phyloP scores from a whole-genome alignment of 2,329 filamentous ascomycete genomes.

The Beauveria medogensis region DNA sequence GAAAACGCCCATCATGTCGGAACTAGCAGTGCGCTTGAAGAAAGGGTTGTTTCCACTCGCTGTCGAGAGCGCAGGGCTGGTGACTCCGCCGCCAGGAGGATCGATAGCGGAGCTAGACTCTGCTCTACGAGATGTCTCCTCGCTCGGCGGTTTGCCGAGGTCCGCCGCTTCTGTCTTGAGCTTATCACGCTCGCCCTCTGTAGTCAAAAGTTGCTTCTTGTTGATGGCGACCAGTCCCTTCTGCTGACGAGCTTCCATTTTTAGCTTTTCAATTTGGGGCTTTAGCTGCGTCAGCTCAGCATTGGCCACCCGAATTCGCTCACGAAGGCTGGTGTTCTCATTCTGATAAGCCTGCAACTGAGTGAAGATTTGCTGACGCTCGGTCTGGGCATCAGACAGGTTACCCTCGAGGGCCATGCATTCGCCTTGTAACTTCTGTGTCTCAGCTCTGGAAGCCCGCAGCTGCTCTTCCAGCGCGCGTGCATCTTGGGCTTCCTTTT shows the following conservation, averaged over 20 bases:
- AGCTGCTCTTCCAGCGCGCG: conserved; percentile 80
- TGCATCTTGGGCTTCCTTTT: conserved; percentile 85
- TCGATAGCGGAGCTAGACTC: conserved; percentile 43
- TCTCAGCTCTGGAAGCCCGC: conserved; percentile 66
- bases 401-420: conserved; percentile 74
- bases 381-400: conserved; percentile 71
- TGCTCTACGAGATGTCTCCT: conserved; percentile 47
- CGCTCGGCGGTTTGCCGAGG: conserved; percentile 53
- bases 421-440: conserved; percentile 75
- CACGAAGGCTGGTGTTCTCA: conserved; percentile 79
- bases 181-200: conserved; percentile 82
- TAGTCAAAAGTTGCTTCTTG: conserved; percentile 91
- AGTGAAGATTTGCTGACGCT: conserved; percentile 68
- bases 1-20: conserved; percentile 50
- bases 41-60: conserved; percentile 88
- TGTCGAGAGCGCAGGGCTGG: conserved; percentile 61
- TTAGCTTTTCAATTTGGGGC: conserved; percentile 87
- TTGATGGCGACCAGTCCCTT: conserved; percentile 96
- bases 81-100: conserved; percentile 39
- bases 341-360: conserved; percentile 79
- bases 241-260: conserved; percentile 85
- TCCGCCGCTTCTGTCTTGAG: conserved; percentile 71
- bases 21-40: conserved; percentile 64
- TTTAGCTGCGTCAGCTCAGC: conserved; percentile 75
- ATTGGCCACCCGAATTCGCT: conserved; percentile 78